These are phyloP conservation scores for Oryza longistaminata DNA, from an alignment of 176 grass and related monocot species.

Conservation along the genomic window DNA sequence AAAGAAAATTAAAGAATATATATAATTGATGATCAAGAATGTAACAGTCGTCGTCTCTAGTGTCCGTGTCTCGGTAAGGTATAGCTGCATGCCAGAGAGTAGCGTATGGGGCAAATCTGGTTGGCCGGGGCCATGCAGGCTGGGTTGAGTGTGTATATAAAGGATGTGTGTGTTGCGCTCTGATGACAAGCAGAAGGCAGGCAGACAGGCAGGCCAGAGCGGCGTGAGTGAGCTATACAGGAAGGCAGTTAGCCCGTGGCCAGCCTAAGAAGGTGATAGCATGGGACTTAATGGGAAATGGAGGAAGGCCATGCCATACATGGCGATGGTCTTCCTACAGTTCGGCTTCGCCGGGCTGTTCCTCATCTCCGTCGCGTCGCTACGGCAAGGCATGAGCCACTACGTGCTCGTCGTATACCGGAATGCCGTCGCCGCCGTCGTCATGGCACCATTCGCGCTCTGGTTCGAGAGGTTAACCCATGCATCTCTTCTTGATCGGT, in stretches of 20 bases:
- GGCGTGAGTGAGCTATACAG: constrained; percentile 20
- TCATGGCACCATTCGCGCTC: constrained; percentile 69
- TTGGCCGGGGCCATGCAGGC: background rate
- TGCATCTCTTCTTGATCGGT: background rate
- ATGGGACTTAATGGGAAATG: constrained; percentile 63
- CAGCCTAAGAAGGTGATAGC: constrained; percentile 13
- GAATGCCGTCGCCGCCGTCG: constrained; percentile 49
- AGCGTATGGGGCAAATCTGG: constrained; percentile 14
- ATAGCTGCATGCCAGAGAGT: background rate
- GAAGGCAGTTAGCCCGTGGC: constrained; percentile 6
- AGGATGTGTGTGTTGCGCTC: background rate
- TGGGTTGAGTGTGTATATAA: constrained; percentile 39
- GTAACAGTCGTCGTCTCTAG: background rate
- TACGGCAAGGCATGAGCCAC: constrained; percentile 91
- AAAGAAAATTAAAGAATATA: background rate
- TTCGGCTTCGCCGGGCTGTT: constrained; percentile 75
- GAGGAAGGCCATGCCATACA: constrained; percentile 69
- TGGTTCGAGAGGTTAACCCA: constrained; percentile 64
- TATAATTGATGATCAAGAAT: background rate
- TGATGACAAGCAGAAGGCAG: background rate
- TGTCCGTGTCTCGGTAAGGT: background rate
- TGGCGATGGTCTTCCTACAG: constrained; percentile 86
- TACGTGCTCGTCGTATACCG: constrained; percentile 95
- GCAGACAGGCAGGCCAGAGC: background rate
- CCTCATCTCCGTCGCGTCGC: constrained; percentile 67